Conservation (phyloP, 1,284 basidiomycete species). For the Hymenochaete sp. region DNA sequence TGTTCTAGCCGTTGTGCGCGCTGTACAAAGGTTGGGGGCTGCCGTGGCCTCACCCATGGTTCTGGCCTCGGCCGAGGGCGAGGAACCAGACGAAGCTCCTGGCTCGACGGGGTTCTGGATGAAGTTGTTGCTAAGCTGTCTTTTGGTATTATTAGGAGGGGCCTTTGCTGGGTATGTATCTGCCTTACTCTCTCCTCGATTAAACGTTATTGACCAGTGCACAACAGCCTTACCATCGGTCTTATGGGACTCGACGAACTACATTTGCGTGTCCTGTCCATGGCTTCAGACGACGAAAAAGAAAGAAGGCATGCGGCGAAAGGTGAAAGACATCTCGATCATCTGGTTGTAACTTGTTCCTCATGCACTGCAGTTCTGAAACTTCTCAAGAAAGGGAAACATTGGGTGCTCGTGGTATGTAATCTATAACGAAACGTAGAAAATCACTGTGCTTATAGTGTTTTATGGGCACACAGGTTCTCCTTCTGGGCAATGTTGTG, state of each 20-base stretch:
- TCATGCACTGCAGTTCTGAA: slow-evolving; percentile 47
- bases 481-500: slow-evolving; percentile 81
- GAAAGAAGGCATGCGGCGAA: slow-evolving; percentile 67
- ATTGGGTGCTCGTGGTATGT: slow-evolving; percentile 90
- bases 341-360: not conserved
- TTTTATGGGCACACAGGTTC: slow-evolving; percentile 39
- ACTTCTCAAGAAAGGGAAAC: slow-evolving; percentile 76
- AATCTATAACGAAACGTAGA: not conserved
- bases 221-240: slow-evolving; percentile 68
- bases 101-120: slow-evolving; percentile 53
- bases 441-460: not conserved
- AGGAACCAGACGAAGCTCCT: slow-evolving; percentile 24
- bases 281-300: slow-evolving; percentile 63
- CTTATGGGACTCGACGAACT: slow-evolving; percentile 94
- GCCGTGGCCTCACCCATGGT: slow-evolving; percentile 12
- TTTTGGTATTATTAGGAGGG: slow-evolving; percentile 70
- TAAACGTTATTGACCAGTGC: not conserved
- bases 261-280: slow-evolving; percentile 78
- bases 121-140: slow-evolving; percentile 56
- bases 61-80: not conserved
- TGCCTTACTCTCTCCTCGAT: not conserved
- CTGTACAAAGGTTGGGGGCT: slow-evolving; percentile 7
- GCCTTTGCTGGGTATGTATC: slow-evolving; percentile 77
- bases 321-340: slow-evolving; percentile 35
- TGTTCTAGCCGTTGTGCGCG: slow-evolving; percentile 1